Evolutionary conservation across 2,329 filamentous ascomycete genomes (phyloP).

Genomic region (Acrodontium crateriforme): DNA sequence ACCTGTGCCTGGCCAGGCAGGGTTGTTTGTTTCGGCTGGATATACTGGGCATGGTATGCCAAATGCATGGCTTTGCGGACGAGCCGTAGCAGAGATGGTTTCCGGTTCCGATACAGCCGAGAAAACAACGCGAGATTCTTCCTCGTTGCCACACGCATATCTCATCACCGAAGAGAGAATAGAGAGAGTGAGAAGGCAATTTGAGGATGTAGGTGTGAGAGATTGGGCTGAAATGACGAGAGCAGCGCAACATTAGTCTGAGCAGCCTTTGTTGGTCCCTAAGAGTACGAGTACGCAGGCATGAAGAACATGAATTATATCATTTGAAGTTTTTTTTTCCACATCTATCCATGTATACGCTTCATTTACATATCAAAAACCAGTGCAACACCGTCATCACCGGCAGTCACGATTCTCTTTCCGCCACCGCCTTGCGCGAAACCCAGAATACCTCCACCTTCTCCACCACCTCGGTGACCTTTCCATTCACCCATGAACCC

Average conservation of each 20-base stretch:
- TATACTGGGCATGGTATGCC: conserved; percentile 60
- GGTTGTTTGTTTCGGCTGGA: conserved; percentile 22
- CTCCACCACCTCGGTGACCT: conserved; percentile 72
- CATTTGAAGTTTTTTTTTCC: not conserved
- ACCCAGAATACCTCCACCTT: conserved; percentile 75
- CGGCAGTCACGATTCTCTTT: conserved; percentile 69
- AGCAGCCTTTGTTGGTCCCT: too few relatives aligned
- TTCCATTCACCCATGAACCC: conserved; percentile 78
- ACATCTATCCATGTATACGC: too few relatives aligned
- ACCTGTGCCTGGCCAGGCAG: conserved; percentile 35
- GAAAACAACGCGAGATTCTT: conserved; percentile 7
- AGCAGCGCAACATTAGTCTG: too few relatives aligned
- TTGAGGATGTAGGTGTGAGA: conserved; percentile 13
- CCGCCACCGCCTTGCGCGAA: conserved; percentile 74
- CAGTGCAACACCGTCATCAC: conserved; percentile 64
- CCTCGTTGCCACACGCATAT: conserved; percentile 18
- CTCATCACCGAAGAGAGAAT: conserved; percentile 14
- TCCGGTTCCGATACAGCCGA: conserved; percentile 5
- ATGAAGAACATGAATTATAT: not conserved
- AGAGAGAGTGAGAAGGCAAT: conserved; percentile 10
- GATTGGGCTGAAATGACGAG: conserved; percentile 16
- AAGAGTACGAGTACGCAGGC: not conserved
- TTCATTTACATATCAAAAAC: conserved; percentile 41
- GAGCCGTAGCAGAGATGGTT: conserved; percentile 49
- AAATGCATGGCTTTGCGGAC: conserved; percentile 52